Conservation (phyloP, 257 asterid genomes). For the Nicotiana tomentosiformis region DNA sequence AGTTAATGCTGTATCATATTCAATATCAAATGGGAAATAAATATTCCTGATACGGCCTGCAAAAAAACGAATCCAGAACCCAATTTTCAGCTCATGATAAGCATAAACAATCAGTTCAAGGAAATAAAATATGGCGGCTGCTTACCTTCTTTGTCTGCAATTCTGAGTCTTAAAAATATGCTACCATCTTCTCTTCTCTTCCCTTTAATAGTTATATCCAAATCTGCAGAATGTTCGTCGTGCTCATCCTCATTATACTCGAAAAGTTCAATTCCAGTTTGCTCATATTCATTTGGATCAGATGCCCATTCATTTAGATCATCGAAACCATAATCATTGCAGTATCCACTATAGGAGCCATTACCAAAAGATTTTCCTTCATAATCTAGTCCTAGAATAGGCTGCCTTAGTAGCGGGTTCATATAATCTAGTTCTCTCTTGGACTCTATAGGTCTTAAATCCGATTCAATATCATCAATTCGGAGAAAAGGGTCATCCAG, state of each 20-base stretch:
- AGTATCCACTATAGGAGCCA: constrained; percentile 20
- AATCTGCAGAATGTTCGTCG: constrained; percentile 17
- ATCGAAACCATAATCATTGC: constrained; percentile 28
- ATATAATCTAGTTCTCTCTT: constrained; percentile 23
- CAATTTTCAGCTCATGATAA: constrained; percentile 9
- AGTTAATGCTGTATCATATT: constrained; percentile 37
- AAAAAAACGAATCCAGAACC: constrained; percentile 5
- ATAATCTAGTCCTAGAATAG: constrained; percentile 18
- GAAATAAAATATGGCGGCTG: not conserved
- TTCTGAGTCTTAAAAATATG: constrained; percentile 43
- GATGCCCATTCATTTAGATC: constrained; percentile 29
- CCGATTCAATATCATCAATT: constrained; percentile 23
- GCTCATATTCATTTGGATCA: constrained; percentile 29
- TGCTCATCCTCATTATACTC: constrained; percentile 30
- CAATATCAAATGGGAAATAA: constrained; percentile 43
- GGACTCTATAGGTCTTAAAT: constrained; percentile 19
- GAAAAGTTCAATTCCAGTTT: constrained; percentile 37
- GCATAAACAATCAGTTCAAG: not conserved
- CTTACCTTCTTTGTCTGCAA: constrained; percentile 51
- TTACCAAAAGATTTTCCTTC: constrained; percentile 24
- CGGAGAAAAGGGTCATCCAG: constrained; percentile 39
- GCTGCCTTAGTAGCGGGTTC: constrained; percentile 25
- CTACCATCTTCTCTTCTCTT: constrained; percentile 42
- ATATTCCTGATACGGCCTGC: constrained; percentile 48
- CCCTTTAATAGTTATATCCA: constrained; percentile 46